Conservation (phyloP, 306 rosid genomes). For the Sechiopsis laciniata region DNA sequence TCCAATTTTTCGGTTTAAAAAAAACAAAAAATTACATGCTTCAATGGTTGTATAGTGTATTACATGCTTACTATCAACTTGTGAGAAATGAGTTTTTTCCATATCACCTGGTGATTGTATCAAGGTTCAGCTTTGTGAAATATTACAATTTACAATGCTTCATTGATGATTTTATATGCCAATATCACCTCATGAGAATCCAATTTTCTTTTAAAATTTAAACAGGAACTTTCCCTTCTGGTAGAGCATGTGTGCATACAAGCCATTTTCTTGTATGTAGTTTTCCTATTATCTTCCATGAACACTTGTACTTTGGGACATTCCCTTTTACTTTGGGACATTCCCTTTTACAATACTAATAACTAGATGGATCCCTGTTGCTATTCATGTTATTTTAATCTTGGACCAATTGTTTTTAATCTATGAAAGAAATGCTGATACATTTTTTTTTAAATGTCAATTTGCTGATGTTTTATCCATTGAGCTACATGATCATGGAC, state of each 20-base stretch:
- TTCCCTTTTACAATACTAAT: background rate
- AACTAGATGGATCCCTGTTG: background rate
- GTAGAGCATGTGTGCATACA: background rate
- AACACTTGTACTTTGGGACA: background rate
- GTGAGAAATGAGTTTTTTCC: background rate
- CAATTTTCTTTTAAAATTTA: background rate
- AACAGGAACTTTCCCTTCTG: background rate
- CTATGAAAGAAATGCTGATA: background rate
- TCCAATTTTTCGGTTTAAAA: too few relatives aligned
- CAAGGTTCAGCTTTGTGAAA: too few relatives aligned
- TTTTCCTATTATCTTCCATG: background rate
- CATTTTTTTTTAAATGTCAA: background rate
- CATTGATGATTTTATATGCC: background rate
- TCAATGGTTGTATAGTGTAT: background rate
- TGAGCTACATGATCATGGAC: background rate
- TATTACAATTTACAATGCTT: background rate
- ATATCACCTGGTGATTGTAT: too few relatives aligned
- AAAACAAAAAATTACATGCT: too few relatives aligned
- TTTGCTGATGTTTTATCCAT: background rate
- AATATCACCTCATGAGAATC: background rate
- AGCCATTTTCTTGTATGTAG: background rate
- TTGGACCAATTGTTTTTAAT: background rate
- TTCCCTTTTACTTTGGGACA: background rate
- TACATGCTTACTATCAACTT: background rate
- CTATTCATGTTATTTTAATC: background rate